A percentile compares a stretch with the other conserved stretches of the same genome.
Conservation (phyloP, 208 protist genomes). For the Trypanosoma theileri region DNA sequence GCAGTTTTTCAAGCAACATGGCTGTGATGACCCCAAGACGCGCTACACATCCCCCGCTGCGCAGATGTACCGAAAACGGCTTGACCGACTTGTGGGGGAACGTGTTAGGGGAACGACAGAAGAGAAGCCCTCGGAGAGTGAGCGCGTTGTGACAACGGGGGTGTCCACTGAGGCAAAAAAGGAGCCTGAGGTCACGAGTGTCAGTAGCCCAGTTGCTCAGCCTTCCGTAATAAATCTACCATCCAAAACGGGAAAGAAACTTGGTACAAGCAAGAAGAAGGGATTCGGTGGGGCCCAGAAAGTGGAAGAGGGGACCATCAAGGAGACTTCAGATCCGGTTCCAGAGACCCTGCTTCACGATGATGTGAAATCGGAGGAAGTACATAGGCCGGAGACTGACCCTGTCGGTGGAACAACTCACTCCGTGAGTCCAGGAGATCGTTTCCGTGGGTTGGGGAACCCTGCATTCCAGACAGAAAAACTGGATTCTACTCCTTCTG, state of each 20-base stretch:
- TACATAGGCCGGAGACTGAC: not conserved
- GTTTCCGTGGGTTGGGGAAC: slow-evolving; percentile 25
- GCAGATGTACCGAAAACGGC: slow-evolving; percentile 61
- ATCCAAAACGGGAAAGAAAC: slow-evolving; percentile 32
- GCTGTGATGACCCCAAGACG: slow-evolving; percentile 61
- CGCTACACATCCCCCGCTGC: slow-evolving; percentile 65
- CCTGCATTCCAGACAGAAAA: slow-evolving; percentile 5
- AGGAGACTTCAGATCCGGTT: slow-evolving; percentile 55
- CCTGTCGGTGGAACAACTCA: not conserved
- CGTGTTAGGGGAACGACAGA: slow-evolving; percentile 21
- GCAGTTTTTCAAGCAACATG: slow-evolving; percentile 86
- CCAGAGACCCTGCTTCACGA: slow-evolving; percentile 62
- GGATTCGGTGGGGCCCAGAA: slow-evolving; percentile 54
- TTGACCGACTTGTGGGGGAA: slow-evolving; percentile 69
- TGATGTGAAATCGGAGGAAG: slow-evolving; percentile 1
- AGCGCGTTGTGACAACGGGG: too few species aligned
- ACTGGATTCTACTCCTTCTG: not conserved
- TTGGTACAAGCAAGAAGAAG: slow-evolving; percentile 36
- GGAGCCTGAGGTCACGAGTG: slow-evolving; percentile 17
- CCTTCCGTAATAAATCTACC: slow-evolving; percentile 24
- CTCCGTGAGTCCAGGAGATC: slow-evolving; percentile 12
- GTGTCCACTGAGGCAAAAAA: not conserved
- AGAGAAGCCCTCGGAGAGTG: not conserved
- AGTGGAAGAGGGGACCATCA: slow-evolving; percentile 38
- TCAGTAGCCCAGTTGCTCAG: slow-evolving; percentile 32